Base-by-base conservation (phyloP, 257 asterid species). In the Primulina tabacum region DNA sequence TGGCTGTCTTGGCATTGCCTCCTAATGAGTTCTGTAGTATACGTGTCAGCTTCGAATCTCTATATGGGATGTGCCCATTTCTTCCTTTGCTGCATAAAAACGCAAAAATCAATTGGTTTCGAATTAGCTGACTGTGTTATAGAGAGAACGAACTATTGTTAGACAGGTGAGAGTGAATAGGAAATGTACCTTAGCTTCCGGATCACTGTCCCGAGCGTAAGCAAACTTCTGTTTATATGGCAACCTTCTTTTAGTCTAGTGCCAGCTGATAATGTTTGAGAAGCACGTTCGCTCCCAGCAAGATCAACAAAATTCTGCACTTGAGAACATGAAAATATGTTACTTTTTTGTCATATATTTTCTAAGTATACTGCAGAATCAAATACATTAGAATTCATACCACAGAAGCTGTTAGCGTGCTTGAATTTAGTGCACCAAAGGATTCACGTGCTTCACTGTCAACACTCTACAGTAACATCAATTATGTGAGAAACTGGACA, bases 231-330 rank as follows among this genome's bases (percentile, higher is more conserved):
- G 57, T 94, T 94, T 67, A 94, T 94, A 77, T 94, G 97, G 81
- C 86, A 75, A 12, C 97, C 97, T 78, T 94, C 99, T 76, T 94
- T 91, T 33, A 89, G 68, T 53, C 96, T 81, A 8, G 92, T 74
- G 28, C 88, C 90, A 14, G 85, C 92, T 38, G 96, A 82, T 64
- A 71, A 50, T 28, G 96, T 87, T 76, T 91, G 97, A 70, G 97
- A 90, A 63, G 95, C 88, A 55, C 98, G 97, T 79, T 93, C 97
- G 64, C 98, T 93, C 80, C 96, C 97, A 6, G 97, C 98, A 60
- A 93, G 95, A 88, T 93, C 96, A 62, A 93, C 92, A 68, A 93
- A 89, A 76, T 83, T 84, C 98, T 90, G 73, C 30, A 24, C 33
- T 37, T 29, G 71, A 65, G 14, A 66, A 33, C 20, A 67, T 68